phyloP scores from a whole-genome alignment of 176 grass and related monocot species.

The Coix lacrymajobi region DNA sequence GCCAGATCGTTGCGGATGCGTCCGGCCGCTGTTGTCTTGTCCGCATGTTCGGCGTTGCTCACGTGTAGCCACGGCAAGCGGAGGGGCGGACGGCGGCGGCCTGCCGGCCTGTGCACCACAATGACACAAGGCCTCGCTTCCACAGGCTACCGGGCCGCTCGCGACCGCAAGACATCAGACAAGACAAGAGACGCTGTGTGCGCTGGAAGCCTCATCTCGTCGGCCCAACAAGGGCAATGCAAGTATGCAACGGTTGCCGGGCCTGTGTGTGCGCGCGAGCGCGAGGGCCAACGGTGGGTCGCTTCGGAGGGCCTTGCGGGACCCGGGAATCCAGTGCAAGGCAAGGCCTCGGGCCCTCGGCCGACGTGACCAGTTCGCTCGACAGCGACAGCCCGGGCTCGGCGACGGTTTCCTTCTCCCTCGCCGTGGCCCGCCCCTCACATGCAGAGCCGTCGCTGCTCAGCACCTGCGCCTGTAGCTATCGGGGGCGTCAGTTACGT shows the following conservation, averaged over 20 bases:
- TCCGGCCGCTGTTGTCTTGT: not conserved
- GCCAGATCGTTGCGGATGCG: no score
- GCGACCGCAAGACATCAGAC: not conserved
- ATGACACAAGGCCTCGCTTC: not conserved
- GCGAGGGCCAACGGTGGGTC: not conserved
- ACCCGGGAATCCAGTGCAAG: conserved; percentile 9
- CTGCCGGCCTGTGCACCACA: not conserved
- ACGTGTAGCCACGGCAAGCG: not conserved
- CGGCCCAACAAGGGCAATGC: not conserved
- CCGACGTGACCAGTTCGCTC: not conserved
- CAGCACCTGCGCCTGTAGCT: conserved; percentile 30
- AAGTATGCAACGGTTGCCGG: no score
- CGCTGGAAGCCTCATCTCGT: not conserved
- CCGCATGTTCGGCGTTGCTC: not conserved
- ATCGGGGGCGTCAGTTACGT: conserved; percentile 17
- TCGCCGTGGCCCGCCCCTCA: conserved; percentile 28
- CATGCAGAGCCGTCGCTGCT: conserved; percentile 36
- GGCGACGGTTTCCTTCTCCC: not conserved
- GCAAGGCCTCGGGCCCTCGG: not conserved
- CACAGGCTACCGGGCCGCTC: not conserved
- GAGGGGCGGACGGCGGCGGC: no score
- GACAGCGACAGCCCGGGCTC: not conserved
- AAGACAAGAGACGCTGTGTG: no score
- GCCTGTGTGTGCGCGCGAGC: no score
- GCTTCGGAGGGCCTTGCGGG: conserved; percentile 1